A percentile compares a stretch with the other conserved stretches of the same genome.
Conservation (phyloP, 1,139 yeast species). For the Blastobotrys elegans region DNA sequence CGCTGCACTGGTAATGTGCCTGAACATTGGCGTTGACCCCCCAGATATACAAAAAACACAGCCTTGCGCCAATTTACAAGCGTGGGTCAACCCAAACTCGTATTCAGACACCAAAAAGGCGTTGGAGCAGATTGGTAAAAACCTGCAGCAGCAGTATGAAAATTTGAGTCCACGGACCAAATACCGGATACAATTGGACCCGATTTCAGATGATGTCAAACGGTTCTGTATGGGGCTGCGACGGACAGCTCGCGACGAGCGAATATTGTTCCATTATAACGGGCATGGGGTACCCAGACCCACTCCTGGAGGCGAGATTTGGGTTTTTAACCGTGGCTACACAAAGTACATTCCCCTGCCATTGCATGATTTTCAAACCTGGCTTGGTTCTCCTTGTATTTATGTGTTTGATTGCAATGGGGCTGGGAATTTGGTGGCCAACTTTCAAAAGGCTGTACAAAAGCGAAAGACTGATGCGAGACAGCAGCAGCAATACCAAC, state of each 20-base stretch:
- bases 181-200: slow-evolving; percentile 87
- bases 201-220: slow-evolving; percentile 93
- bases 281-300: slow-evolving; percentile 99
- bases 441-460: slow-evolving; percentile 85
- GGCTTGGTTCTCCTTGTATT: slow-evolving; percentile 97
- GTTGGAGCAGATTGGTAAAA: slow-evolving; percentile 84
- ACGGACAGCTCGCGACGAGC: slow-evolving; percentile 79
- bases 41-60: slow-evolving; percentile 93
- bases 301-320: slow-evolving; percentile 93
- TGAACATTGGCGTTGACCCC: slow-evolving; percentile 94
- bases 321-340: slow-evolving; percentile 97
- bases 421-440: slow-evolving; percentile 89
- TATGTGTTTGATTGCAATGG: slow-evolving; percentile 93
- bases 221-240: slow-evolving; percentile 85
- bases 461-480: slow-evolving; percentile 86
- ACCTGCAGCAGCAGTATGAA: slow-evolving; percentile 83
- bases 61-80: slow-evolving; percentile 88
- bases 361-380: slow-evolving; percentile 84
- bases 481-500: slow-evolving; percentile 44
- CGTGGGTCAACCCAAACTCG: slow-evolving; percentile 89
- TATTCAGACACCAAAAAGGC: slow-evolving; percentile 87
- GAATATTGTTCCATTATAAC: slow-evolving; percentile 88
- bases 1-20: slow-evolving; percentile 85
- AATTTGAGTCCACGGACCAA: slow-evolving; percentile 81
- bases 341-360: slow-evolving; percentile 97